Evolutionary conservation across 164 flowering plant species (phyloP), one percentile per base, ranked within the genome.

Genomic region (Berberis vulgaris): DNA sequence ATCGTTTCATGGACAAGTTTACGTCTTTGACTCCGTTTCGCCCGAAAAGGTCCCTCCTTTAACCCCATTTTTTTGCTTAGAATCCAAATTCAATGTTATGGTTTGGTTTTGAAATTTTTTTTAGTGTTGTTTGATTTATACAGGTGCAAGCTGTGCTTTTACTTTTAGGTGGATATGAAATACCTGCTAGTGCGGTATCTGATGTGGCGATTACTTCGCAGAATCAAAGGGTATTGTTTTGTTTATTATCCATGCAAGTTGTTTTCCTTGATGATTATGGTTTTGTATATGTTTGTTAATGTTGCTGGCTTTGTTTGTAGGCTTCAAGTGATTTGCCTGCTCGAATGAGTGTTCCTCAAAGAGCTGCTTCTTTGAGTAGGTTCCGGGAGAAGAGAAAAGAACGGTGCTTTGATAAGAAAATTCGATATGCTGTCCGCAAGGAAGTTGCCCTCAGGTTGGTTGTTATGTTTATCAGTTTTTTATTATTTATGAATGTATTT

Each of bases 311-410:
- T 62, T 68, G 49, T 49, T 42, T 38, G 9, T 67, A 86, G 91
- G 79, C 70, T 45, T 41, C 63, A 40, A 66, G 57, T 67, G 85
- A 79, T 11, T 66, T 70, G 68, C 73, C 84, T 55, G 73, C 64
- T 59, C 81, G 78, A 59, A 75, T 82, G 59, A 77, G 76, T 68
- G 81, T 73, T 61, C 82, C 86, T 1, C 87, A 84, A 50, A 74
- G 96, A 72, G 86, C 81, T 43, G 88, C 87, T 68, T 85, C 92
- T 66, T 76, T 86, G 61, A 80, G 52, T 71, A 80, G 92, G 67
- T 88, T 83, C 60, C 69, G 88, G 45, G 88, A 88, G 67, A 86
- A 88, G 76, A 79, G 90, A 65, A 88, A 88, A 74, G 92, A 85
- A n/a, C 74, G 92, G 41, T 81, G 84, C 72, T 88, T 78, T 76